Evolutionary conservation across 2,329 filamentous ascomycete genomes (phyloP), one percentile per base, ranked within the genome.

Genomic region (Claviceps citrina): DNA sequence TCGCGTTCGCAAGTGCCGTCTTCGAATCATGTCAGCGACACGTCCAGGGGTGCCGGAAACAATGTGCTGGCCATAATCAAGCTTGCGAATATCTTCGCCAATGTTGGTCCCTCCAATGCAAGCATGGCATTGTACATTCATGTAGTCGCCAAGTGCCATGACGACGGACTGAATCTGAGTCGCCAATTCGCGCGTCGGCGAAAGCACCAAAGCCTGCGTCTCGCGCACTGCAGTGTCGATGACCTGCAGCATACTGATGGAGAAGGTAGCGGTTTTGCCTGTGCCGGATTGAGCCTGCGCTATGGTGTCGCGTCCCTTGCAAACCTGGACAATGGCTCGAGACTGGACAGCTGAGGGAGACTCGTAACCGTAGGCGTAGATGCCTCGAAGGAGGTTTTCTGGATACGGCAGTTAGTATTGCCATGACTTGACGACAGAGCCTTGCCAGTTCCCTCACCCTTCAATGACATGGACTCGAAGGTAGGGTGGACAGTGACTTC

Each of bases 91-190:
- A 58, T 98, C 91, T 59, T 96, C 91, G 52, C 91, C 86, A 28
- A 98, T 87, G 56, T 94, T 96, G 50, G 91, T 98, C 44, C 91
- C 91, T 50, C 91, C 91, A 54, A 98, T 96, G 64, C 91, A 98
- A 44, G 91, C 89, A 55, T 98, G 91, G 66, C 91, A 98, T 64
- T 98, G 87, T 3, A 98, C 85, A 58, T 95, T 95, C 91, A 98
- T 96, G 70, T 95, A 98, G 64, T 98, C 91, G 49, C 91, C 91
- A n/a, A 98, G 76, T n/a, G 91, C 91, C 78, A 96, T 93, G 51
- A 98, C 83, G 44, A 98, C 91, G 27, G 85, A 94, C 65, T 98
- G 91, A 49, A 98, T 98, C 65, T 98, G 91, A 22, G 89, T 95
- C 34, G 91, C 91, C 48, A 98, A 70, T 72, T 98, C 91, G 58